Percentiles rank a stretch among this genome's conserved stretches.
phyloP scores from a whole-genome alignment of 306 rosid species.

The Begonia fuchsioides region DNA sequence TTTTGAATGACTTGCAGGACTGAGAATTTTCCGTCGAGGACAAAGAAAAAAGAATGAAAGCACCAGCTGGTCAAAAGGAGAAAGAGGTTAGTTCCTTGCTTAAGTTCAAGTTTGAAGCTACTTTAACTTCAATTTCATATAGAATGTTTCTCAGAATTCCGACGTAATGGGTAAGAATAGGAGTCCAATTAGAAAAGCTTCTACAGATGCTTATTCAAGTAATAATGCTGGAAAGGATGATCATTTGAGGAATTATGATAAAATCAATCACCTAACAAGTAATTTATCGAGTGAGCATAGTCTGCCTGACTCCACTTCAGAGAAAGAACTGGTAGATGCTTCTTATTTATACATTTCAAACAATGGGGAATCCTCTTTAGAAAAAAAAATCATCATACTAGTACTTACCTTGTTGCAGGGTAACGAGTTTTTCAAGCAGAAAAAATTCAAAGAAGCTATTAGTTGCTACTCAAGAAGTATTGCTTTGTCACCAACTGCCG shows the following conservation, averaged over 20 bases:
- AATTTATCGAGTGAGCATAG: slow-evolving; percentile 44
- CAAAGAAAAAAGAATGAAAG: slow-evolving; percentile 30
- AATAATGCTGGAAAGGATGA: slow-evolving; percentile 27
- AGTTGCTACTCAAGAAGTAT: slow-evolving; percentile 92
- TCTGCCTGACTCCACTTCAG: slow-evolving; percentile 67
- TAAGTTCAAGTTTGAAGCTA: neutral
- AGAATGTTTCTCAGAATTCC: slow-evolving; percentile 9
- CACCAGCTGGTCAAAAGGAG: slow-evolving; percentile 25
- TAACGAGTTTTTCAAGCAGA: slow-evolving; percentile 85
- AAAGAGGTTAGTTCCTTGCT: slow-evolving; percentile 33
- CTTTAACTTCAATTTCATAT: neutral
- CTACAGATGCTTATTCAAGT: slow-evolving; percentile 15
- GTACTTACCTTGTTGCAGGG: slow-evolving; percentile 35
- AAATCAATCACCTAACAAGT: slow-evolving; percentile 21
- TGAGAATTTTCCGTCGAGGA: slow-evolving; percentile 76
- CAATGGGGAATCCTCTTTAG: no score
- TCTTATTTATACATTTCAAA: neutral
- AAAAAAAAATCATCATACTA: no score
- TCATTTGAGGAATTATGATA: slow-evolving; percentile 30
- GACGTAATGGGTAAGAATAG: slow-evolving; percentile 18
- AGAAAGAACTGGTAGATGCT: slow-evolving; percentile 64
- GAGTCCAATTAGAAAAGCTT: slow-evolving; percentile 17
- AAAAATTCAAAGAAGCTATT: slow-evolving; percentile 79
- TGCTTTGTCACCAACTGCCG: slow-evolving; percentile 81
- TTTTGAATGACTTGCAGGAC: slow-evolving; percentile 87